phyloP scores from a whole-genome alignment of 2,329 filamentous ascomycete genomes.

The Knufia petricola region DNA sequence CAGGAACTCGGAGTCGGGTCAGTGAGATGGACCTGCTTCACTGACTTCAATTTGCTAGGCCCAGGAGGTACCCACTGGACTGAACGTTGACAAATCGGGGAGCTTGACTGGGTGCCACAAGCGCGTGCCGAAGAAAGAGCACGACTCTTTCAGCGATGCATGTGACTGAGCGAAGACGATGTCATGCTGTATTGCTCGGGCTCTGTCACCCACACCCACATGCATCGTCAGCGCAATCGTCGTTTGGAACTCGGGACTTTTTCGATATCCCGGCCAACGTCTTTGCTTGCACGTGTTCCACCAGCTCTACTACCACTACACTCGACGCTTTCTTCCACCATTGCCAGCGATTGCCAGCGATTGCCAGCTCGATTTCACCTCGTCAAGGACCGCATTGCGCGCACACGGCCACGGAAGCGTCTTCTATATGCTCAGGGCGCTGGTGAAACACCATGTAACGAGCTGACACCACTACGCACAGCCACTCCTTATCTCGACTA shows the following conservation, averaged over 20 bases:
- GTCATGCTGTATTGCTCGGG: neutral
- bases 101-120: neutral
- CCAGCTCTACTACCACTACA: neutral
- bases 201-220: slow-evolving; percentile 1
- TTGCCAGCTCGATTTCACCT: neutral
- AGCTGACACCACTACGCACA: neutral
- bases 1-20: neutral
- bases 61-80: neutral
- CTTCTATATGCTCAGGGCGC: neutral
- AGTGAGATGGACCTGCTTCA: neutral
- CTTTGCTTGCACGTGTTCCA: slow-evolving; percentile 2
- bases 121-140: no score
- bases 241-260: neutral
- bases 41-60: neutral
- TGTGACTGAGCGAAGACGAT: slow-evolving; percentile 5
- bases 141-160: slow-evolving; percentile 5
- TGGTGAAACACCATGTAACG: slow-evolving; percentile 8
- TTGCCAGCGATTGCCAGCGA: neutral
- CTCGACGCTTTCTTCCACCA: neutral
- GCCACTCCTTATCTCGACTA: neutral
- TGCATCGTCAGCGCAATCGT: slow-evolving; percentile 4
- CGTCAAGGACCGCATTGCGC: neutral
- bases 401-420: neutral
- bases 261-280: neutral
- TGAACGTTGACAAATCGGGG: slow-evolving; percentile 5